These are phyloP conservation scores for Chrysoporthe deuterocubensis DNA, from an alignment of 2,329 filamentous ascomycete genomes.

Conservation along the genomic window DNA sequence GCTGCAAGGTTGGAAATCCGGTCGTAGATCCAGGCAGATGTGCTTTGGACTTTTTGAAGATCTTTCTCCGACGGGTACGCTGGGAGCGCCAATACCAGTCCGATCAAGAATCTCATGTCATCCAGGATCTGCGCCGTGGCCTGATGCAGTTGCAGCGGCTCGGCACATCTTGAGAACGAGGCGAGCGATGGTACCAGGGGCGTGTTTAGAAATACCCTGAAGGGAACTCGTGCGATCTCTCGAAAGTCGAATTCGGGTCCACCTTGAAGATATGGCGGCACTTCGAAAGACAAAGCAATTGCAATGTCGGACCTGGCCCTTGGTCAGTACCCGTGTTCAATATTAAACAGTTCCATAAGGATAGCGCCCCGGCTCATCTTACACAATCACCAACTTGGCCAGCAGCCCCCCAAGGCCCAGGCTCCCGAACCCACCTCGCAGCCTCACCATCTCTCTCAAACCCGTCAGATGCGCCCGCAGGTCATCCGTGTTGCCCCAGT, in stretches of 20 bases:
- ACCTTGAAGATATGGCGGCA: slow-evolving; percentile 46
- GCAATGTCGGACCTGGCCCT: slow-evolving; percentile 48
- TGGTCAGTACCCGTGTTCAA: background rate
- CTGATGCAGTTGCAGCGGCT: slow-evolving; percentile 48
- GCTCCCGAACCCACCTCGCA: slow-evolving; percentile 50
- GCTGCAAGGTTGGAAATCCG: slow-evolving; percentile 40
- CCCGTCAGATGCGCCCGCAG: slow-evolving; percentile 52
- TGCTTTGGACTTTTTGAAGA: slow-evolving; percentile 43
- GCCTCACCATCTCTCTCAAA: slow-evolving; percentile 51
- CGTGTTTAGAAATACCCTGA: slow-evolving; percentile 51
- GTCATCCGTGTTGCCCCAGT: slow-evolving; percentile 53
- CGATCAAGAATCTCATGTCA: slow-evolving; percentile 53
- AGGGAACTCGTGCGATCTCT: slow-evolving; percentile 42
- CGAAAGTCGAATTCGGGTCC: slow-evolving; percentile 47
- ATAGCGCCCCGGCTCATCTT: slow-evolving; percentile 32
- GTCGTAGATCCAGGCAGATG: slow-evolving; percentile 46
- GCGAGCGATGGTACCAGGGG: slow-evolving; percentile 50
- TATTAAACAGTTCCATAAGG: background rate
- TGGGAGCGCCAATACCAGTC: slow-evolving; percentile 47
- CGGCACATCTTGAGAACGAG: slow-evolving; percentile 47
- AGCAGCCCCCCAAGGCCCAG: slow-evolving; percentile 52
- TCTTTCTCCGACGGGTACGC: slow-evolving; percentile 40
- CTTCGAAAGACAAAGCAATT: slow-evolving; percentile 54
- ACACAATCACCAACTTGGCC: slow-evolving; percentile 55
- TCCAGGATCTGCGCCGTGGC: slow-evolving; percentile 55